Evolutionary conservation across 2,329 filamentous ascomycete genomes (phyloP), one percentile per base, ranked within the genome.

Genomic region (Lachnum nothofagi): DNA sequence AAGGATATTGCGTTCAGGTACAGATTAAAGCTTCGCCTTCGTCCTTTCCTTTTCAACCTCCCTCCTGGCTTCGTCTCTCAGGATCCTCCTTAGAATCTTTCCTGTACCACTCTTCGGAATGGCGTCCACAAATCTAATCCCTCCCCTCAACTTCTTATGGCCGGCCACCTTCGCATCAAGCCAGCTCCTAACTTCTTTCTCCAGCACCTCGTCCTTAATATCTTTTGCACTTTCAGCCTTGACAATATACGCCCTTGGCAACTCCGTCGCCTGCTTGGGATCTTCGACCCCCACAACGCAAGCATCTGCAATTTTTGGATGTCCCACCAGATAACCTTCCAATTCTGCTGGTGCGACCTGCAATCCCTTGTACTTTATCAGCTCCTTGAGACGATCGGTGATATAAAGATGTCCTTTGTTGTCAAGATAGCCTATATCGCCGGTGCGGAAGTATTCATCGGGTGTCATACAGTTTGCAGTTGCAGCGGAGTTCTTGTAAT

Each of bases 341-440:
- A 74, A 59, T 49, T 74, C 72, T 1, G 70, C 70, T 1, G 72
- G 72, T 9, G 71, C 67, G n/a, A 74, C 69, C 57, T 74, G 70
- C 17, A 72, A 56, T 4, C 71, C 71, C 53, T 73, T 72, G 54
- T 72, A 72, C 52, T 72, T 72, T 59, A 72, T 72, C 16, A 72
- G 57, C 48, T 72, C 67, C 62, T 70, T 42, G 42, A 43, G n/a
- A 12, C 37, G 83, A 63, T 95, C 90, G 1, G 89, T 93, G 64
- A 94, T 90, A 71, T 83, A 95, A 61, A 93, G 85, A 61, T 93
- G 87, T 39, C 86, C 86, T 43, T 85, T 74, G 42, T 76, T 70
- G 63, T 94, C 86, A 58, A 85, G 78, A 55, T 85, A 83, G 4
- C 87, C 86, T 33, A 95, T 81, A 60, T 95, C 89, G 2, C 90